Percentiles rank a stretch among this genome's conserved stretches.
These are phyloP conservation scores for Apophysomyces elegans DNA, from an alignment of 371 early-diverging fungal species.

Conservation along the genomic window DNA sequence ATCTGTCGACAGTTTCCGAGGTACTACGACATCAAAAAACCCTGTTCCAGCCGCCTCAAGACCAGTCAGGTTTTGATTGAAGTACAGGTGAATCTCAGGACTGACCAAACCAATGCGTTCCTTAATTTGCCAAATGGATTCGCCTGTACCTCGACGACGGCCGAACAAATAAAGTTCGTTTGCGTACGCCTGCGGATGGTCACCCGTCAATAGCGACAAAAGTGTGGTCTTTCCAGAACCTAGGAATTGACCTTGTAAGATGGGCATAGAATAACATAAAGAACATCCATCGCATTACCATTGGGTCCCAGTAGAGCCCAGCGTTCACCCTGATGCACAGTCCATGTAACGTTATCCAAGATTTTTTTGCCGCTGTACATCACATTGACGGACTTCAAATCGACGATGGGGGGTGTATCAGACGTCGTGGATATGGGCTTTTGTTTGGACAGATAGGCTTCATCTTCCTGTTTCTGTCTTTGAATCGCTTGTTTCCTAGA, in stretches of 20 bases:
- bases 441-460: conserved; percentile 6
- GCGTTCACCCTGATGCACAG: conserved; percentile 52
- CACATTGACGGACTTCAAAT: conserved; percentile 54
- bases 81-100: conserved; percentile 65
- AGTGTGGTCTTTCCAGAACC: conserved; percentile 69
- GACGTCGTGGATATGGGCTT: neutral
- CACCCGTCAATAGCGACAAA: conserved; percentile 62
- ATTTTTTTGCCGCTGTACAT: conserved; percentile 48
- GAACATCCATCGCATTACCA: conserved; percentile 25
- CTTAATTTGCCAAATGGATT: conserved; percentile 66
- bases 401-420: conserved; percentile 31
- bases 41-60: conserved; percentile 52
- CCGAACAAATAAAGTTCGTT: conserved; percentile 63
- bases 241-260: conserved; percentile 12
- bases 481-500: conserved; percentile 2
- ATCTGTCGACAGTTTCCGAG: conserved; percentile 27
- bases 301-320: conserved; percentile 65
- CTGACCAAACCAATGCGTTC: conserved; percentile 52
- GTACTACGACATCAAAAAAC: conserved; percentile 50
- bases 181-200: conserved; percentile 69
- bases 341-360: conserved; percentile 55
- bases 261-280: neutral
- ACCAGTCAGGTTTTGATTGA: conserved; percentile 46
- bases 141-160: conserved; percentile 58
- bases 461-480: conserved; percentile 16